Conservation (phyloP, 768 basidiomycete genomes). For the Krasilnikovozyma curviuscula region DNA sequence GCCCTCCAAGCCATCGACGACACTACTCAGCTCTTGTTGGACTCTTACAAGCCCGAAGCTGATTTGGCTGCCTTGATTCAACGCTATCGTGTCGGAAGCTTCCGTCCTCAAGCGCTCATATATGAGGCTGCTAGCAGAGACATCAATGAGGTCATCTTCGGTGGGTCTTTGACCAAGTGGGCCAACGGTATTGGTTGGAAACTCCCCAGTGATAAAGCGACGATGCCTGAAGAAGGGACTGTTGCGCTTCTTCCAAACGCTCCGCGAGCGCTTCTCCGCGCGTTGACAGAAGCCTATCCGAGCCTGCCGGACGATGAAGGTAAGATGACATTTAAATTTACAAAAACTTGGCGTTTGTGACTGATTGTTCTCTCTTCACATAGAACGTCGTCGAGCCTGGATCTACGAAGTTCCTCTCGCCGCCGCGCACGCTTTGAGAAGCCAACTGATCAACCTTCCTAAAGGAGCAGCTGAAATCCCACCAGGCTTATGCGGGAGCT, state of each 20-base stretch:
- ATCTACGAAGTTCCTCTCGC: slow-evolving; percentile 10
- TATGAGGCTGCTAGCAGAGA: slow-evolving; percentile 7
- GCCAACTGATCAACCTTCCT: background rate
- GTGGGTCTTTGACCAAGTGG: background rate
- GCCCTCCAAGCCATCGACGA: slow-evolving; percentile 1
- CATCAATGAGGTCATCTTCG: slow-evolving; percentile 2
- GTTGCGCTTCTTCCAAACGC: no score
- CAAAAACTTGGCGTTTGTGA: background rate
- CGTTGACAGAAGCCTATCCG: background rate
- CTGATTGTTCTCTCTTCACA: no score
- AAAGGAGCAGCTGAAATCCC: background rate
- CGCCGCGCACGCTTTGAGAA: slow-evolving; percentile 2
- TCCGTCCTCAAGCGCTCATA: slow-evolving; percentile 4
- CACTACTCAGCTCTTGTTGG: slow-evolving; percentile 3
- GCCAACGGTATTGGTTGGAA: slow-evolving; percentile 6
- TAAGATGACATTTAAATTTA: no score
- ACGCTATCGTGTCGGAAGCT: slow-evolving; percentile 6
- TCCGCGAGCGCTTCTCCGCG: background rate
- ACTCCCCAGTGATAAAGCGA: background rate
- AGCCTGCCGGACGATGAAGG: no score
- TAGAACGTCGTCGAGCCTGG: slow-evolving; percentile 8
- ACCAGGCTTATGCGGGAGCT: slow-evolving; percentile 2
- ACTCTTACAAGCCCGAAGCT: slow-evolving; percentile 5
- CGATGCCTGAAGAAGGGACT: no score
- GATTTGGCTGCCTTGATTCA: slow-evolving; percentile 9